Evolutionary conservation across 176 grass and related monocot species (phyloP), one percentile per base, ranked within the genome.

Genomic region (Panicum miliaceum): DNA sequence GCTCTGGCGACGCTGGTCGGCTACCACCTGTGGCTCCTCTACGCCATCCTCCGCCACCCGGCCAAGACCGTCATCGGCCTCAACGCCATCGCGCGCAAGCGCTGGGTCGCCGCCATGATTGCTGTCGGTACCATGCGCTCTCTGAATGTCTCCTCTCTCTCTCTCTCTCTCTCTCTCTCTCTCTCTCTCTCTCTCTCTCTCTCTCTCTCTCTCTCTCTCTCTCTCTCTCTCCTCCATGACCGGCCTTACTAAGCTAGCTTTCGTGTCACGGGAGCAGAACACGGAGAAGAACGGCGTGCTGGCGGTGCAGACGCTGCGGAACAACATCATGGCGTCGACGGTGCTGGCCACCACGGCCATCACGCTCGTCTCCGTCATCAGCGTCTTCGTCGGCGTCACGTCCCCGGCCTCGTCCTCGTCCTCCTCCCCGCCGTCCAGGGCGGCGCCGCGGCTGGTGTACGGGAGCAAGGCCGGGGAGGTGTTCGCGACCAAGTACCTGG

Each of bases 301-400:
- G 18, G 95, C 95, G 10, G 86, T 94, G 69, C 88, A 97, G 69
- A 97, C 86, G 20, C 81, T 94, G 75, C 84, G 92, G 52, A 97
- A 97, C 88, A 94, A 92, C 86, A 94, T 94, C 79, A 97, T 93
- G 95, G 95, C 95, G 64, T 94, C 95, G 18, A 94, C 92, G 19
- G 90, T 97, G 36, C 90, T 97, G 64, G 90, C 90, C 5, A 92
- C 90, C 12, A 94, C 84, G 62, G 90, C 92, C 68, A 92, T 94
- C 90, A 94, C 78, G n/a, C 86, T 97, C 50, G 86, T 84, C 15
- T 97, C 92, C 65, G 35, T 94, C 70, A 88, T 97, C 81, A 81
- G 85, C 70, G 76, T 94, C 84, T 90, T 94, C 74, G 81, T 97
- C 81, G 92, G 90, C 60, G 81, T 75, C n/a, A 88, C 84, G 16